Conservation (phyloP, 352 stramenopile species). For the Phytophthora kernoviae region DNA sequence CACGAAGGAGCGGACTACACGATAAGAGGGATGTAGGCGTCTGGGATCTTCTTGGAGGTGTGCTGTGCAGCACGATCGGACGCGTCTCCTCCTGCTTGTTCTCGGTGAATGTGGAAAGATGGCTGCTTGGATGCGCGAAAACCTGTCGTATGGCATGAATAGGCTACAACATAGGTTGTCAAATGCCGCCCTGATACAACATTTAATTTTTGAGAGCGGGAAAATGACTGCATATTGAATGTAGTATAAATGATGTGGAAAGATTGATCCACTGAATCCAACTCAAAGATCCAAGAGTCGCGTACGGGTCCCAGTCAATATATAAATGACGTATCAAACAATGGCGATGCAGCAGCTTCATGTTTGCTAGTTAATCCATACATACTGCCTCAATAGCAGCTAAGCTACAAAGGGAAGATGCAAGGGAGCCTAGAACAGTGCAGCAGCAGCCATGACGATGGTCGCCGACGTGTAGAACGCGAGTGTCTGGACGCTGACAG, state of each 20-base stretch:
- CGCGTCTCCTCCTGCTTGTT: slow-evolving; percentile 30
- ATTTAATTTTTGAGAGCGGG: no score
- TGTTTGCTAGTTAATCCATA: no score
- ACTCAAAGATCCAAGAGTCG: background rate
- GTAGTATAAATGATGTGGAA: background rate
- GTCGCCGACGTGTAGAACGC: slow-evolving; percentile 21
- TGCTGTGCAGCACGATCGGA: slow-evolving; percentile 6
- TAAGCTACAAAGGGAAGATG: no score
- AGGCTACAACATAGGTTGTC: background rate
- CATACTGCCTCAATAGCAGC: no score
- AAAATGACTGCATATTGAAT: background rate
- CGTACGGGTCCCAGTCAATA: no score
- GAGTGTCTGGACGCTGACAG: slow-evolving; percentile 9
- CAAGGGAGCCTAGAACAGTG: slow-evolving; percentile 26
- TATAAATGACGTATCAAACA: no score
- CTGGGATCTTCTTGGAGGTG: slow-evolving; percentile 6
- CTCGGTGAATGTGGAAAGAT: slow-evolving; percentile 18
- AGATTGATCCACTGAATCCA: background rate
- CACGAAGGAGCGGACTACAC: background rate
- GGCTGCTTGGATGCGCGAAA: background rate
- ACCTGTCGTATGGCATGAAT: background rate
- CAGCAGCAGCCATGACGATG: slow-evolving; percentile 13
- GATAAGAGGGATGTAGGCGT: background rate
- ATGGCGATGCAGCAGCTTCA: no score
- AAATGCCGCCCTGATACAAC: no score